These are phyloP conservation scores for Blastobotrys apis DNA, from an alignment of 1,139 yeast species.

Conservation along the genomic window DNA sequence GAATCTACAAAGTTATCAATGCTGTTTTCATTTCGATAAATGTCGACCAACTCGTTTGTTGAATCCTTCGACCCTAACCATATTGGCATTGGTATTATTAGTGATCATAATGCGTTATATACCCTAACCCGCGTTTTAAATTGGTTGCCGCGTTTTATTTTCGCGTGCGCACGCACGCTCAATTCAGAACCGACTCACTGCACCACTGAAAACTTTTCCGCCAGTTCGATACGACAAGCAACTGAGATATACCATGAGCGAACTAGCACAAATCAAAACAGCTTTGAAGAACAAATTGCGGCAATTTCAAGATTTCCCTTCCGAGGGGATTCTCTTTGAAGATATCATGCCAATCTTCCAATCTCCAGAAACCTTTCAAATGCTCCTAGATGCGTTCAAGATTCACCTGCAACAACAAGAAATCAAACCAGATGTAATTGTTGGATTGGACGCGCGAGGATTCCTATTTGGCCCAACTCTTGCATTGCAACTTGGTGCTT, in stretches of 20 bases:
- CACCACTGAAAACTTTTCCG: no score
- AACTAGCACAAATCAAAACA: constrained; percentile 17
- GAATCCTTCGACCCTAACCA: constrained; percentile 1
- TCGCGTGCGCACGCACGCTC: no score
- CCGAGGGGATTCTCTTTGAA: constrained; percentile 89
- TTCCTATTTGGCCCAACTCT: constrained; percentile 93
- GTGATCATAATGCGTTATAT: no score
- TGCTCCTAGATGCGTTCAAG: constrained; percentile 76
- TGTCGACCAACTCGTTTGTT: not conserved
- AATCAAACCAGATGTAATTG: constrained; percentile 74
- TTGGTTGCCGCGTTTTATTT: no score
- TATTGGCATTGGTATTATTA: no score
- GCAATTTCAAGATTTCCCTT: constrained; percentile 91
- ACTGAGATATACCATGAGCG: no score
- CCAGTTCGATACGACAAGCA: no score
- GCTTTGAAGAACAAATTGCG: constrained; percentile 33
- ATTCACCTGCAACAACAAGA: constrained; percentile 57
- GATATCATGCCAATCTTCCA: constrained; percentile 93
- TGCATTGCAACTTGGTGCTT: constrained; percentile 83
- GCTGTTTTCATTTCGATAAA: not conserved
- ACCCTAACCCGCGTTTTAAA: no score
- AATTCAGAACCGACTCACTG: no score
- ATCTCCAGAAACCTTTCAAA: constrained; percentile 73
- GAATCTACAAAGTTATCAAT: constrained; percentile 1
- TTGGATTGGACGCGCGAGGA: constrained; percentile 96